Base-by-base conservation (phyloP, 306 rosid species). In the Vigna reflexopilosa region DNA sequence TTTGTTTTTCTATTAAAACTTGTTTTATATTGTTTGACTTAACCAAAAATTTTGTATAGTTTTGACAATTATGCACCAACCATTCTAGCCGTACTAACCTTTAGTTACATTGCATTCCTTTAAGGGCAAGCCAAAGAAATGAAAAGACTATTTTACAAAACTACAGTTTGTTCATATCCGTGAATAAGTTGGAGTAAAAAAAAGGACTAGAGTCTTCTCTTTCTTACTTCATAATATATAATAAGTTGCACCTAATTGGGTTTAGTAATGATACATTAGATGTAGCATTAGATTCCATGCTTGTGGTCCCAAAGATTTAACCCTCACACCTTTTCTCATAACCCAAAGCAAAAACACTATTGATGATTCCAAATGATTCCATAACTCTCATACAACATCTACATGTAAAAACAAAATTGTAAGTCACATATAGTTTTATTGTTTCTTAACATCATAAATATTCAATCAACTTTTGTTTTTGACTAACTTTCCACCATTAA, bases 291-390 rank as follows among this genome's bases (percentile, higher is more conserved):
- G 77, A 81, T 80, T 84, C 73, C 77, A 77, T 67, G 28, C 3
- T 1, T 16, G 78, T 77, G 85, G 83, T 42, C 83, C 84, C 68
- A 70, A 64, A 47, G 61, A 48, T 57, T 61, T 55, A 70, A 49
- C 76, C 40, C 17, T n/a, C 20, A 36, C 34, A 61, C 49, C 67
- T 75, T 63, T 75, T 70, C 38, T 45, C 24, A 69, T 76, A 56
- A 48, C 79, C 76, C 68, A 71, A 84, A 84, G 80, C 79, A 76
- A 80, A 84, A 76, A 56, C 55, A 48, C 7, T 9, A 55, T 80
- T 42, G 68, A 64, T 81, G 58, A 4, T 61, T 84, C 73, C 83
- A 72, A 73, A 32, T 67, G 74, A 68, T 77, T 81, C 85, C 83
- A 72, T 0, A 77, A 70, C 52, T 63, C 28, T 62, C 72, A 84